Base-by-base conservation (phyloP, 768 basidiomycete species). In the Fomitopsis serialis region DNA sequence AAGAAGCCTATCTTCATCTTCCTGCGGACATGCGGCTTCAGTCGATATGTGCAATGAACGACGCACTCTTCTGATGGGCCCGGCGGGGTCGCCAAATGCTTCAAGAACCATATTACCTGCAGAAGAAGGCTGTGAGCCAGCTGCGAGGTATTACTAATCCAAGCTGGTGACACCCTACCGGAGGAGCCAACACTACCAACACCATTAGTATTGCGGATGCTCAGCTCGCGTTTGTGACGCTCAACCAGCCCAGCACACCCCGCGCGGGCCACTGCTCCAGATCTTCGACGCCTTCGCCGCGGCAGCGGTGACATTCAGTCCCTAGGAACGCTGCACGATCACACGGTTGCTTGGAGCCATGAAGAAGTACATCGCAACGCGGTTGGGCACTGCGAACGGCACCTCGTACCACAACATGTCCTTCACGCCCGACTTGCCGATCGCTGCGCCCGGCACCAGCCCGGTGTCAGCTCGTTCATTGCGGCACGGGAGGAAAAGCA, bases 61-160 rank as follows among this genome's bases (percentile, higher is more conserved):
- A 74, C 80, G 56, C 63, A 91, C 89, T 79, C 71, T 29, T 84
- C 78, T 0, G 80, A 75, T 11, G 88, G 87, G 3, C 86, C 87
- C 2, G 84, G 64, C 53, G 76, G 64, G 2, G 81, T 74, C 49
- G 81, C 61, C 15, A 81, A 34, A 43, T 67, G 75, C 57, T 81
- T 81, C n/a, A 77, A 61, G 0, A 88, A 43, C 76, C 78, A 78
- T 21, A 87, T 79, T 19, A 78, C 55, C 88, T 87, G 50, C 35
- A 53, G 36, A 11, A 11, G n/a, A n/a, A n/a, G 6, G 11, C 29
- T 11, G 29, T 32, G 23, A 42, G 19, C 45, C 10, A 27, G 40
- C 50, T 42, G 36, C 12, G 42, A 34, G 2, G 21, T 42, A 1
- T 3, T 23, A 25, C 25, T 15, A 15, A 24, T 5, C 2, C 42